A percentile compares a stretch with the other conserved stretches of the same genome.
phyloP scores from a whole-genome alignment of 1,139 yeast species.

The Zygoascus sp. region DNA sequence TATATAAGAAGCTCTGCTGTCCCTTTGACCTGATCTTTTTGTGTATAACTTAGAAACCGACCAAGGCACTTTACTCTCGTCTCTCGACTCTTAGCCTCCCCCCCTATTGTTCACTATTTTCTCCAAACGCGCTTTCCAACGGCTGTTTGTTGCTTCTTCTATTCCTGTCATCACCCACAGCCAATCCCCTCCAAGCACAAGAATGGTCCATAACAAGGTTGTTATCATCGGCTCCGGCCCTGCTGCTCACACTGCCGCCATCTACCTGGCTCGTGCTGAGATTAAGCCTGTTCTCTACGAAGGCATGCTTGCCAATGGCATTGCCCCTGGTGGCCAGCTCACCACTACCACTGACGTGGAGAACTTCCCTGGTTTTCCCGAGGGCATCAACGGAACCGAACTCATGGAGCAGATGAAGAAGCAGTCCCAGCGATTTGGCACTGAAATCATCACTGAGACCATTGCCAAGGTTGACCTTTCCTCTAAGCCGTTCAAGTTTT shows the following conservation, averaged over 20 bases:
- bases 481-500: constrained; percentile 84
- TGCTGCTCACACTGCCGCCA: constrained; percentile 99
- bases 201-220: constrained; percentile 64
- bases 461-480: constrained; percentile 85
- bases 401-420: constrained; percentile 92
- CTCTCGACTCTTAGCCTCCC: no score
- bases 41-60: constrained; percentile 3
- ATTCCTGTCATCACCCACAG: constrained; percentile 9
- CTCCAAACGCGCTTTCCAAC: background rate
- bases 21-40: constrained; percentile 8
- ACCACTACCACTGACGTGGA: constrained; percentile 94
- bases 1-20: constrained; percentile 7
- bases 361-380: constrained; percentile 98
- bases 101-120: background rate
- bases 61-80: background rate
- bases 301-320: constrained; percentile 95
- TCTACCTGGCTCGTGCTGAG: constrained; percentile 94
- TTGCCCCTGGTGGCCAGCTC: constrained; percentile 98
- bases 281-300: constrained; percentile 89
- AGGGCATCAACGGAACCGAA: constrained; percentile 81
- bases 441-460: constrained; percentile 91
- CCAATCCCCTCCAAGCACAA: constrained; percentile 13
- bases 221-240: constrained; percentile 98
- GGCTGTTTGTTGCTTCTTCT: constrained; percentile 9
- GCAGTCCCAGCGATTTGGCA: constrained; percentile 83